These are phyloP conservation scores for Mortierella polycephala DNA, from an alignment of 371 early-diverging fungal genomes.

Conservation along the genomic window DNA sequence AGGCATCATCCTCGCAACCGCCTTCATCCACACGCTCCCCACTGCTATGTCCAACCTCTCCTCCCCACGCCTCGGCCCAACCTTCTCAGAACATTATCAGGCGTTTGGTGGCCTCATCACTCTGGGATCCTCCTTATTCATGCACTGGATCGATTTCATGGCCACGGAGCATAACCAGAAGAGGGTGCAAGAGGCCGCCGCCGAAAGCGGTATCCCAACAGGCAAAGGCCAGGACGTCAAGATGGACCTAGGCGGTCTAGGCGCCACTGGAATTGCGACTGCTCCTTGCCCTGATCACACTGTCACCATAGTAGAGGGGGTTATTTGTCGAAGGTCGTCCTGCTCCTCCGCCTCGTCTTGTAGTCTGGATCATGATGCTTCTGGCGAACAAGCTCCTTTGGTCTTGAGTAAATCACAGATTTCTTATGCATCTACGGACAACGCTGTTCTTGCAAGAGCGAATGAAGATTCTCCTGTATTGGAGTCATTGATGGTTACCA, in stretches of 20 bases:
- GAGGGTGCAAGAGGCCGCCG: constrained; percentile 10
- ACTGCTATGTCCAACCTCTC: constrained; percentile 55
- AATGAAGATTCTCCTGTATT: not conserved
- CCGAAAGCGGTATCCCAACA: not conserved
- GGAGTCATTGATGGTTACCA: not conserved
- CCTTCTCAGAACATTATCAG: constrained; percentile 54
- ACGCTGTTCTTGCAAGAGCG: no score
- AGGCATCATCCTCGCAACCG: constrained; percentile 85
- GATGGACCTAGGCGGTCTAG: constrained; percentile 16
- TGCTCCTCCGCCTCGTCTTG: constrained; percentile 13
- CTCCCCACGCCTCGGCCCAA: constrained; percentile 55
- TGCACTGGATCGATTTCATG: constrained; percentile 57
- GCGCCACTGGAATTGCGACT: constrained; percentile 11
- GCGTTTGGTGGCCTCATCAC: constrained; percentile 61
- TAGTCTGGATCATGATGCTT: not conserved
- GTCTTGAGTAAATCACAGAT: no score
- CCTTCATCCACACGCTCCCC: constrained; percentile 77
- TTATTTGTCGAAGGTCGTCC: not conserved
- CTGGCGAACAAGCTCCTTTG: not conserved
- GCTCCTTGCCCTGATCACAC: constrained; percentile 23
- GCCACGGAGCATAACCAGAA: constrained; percentile 26
- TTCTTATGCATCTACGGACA: no score
- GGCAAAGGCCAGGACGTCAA: not conserved
- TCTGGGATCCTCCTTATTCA: constrained; percentile 59
- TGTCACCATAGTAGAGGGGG: constrained; percentile 10